Percentiles rank a stretch among this genome's conserved stretches.
Evolutionary conservation across 2,329 filamentous ascomycete genomes (phyloP).

Genomic region (Verticillium dahliae): DNA sequence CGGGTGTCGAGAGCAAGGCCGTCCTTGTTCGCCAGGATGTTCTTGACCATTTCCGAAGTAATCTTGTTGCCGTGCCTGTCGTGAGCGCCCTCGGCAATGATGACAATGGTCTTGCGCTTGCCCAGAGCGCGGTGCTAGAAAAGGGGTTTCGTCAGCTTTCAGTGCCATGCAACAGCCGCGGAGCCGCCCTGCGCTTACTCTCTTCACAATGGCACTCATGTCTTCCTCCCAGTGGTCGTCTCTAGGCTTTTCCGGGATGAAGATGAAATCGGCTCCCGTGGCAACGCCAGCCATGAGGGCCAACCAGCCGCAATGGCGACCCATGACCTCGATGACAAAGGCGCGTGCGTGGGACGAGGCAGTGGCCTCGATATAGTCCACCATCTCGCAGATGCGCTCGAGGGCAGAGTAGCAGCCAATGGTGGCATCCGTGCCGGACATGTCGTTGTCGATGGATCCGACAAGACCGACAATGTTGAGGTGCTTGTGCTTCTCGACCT

Average conservation of each 20-base stretch:
- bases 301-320: conserved; percentile 94
- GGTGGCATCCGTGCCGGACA: conserved; percentile 93
- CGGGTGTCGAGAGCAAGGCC: conserved; percentile 82
- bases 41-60: conserved; percentile 71
- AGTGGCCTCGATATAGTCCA: conserved; percentile 95
- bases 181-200: conserved; percentile 37
- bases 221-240: conserved; percentile 81
- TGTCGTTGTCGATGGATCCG: conserved; percentile 96
- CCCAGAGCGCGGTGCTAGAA: conserved; percentile 73
- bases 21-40: conserved; percentile 72
- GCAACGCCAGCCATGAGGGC: conserved; percentile 94
- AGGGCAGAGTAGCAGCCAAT: conserved; percentile 96
- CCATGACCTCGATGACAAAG: conserved; percentile 98
- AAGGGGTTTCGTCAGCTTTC: background rate
- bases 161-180: no score
- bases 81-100: conserved; percentile 91
- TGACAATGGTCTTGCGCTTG: conserved; percentile 97
- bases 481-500: conserved; percentile 71
- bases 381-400: conserved; percentile 86
- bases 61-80: conserved; percentile 82
- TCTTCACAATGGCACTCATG: conserved; percentile 73
- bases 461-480: conserved; percentile 96
- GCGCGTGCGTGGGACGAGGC: conserved; percentile 90
- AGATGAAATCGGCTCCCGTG: conserved; percentile 92
- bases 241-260: conserved; percentile 91